A percentile compares a stretch with the other conserved stretches of the same genome.
Conservation (phyloP, 257 asterid species). For the Solanum arcanum region DNA sequence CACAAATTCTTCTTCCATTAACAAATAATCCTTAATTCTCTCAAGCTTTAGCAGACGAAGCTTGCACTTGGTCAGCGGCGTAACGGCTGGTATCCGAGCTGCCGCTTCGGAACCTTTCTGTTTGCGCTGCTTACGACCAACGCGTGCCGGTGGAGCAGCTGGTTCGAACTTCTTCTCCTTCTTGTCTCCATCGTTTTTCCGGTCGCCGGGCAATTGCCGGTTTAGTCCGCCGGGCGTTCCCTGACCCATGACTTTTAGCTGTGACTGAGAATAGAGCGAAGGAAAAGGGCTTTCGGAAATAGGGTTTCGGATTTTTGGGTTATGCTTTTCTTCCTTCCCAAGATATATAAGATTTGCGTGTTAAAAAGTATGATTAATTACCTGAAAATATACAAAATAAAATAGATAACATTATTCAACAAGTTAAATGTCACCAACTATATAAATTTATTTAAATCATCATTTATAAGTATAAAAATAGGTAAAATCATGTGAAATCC, state of each 20-base stretch:
- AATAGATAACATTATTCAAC: background rate
- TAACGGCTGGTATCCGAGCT: slow-evolving; percentile 32
- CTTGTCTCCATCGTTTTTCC: slow-evolving; percentile 77
- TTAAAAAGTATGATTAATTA: background rate
- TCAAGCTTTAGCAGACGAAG: slow-evolving; percentile 63
- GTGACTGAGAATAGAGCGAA: background rate
- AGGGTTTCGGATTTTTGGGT: background rate
- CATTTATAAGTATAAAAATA: background rate
- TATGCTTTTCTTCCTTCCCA: background rate
- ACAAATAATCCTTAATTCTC: slow-evolving; percentile 61
- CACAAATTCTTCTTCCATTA: slow-evolving; percentile 85
- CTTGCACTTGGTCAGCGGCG: slow-evolving; percentile 38
- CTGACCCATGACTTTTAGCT: background rate
- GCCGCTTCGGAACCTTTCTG: slow-evolving; percentile 69
- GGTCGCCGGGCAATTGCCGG: slow-evolving; percentile 70
- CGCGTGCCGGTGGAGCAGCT: slow-evolving; percentile 46
- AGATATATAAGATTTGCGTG: background rate
- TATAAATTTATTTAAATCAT: background rate
- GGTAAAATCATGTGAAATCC: background rate
- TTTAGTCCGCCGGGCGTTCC: slow-evolving; percentile 71
- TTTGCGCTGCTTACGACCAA: slow-evolving; percentile 46
- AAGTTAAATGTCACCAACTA: background rate
- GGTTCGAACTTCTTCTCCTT: slow-evolving; percentile 86
- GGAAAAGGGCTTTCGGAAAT: background rate
- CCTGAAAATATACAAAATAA: background rate